Conservation (phyloP, 2,329 filamentous ascomycete genomes). For the Colletotrichum sp. region DNA sequence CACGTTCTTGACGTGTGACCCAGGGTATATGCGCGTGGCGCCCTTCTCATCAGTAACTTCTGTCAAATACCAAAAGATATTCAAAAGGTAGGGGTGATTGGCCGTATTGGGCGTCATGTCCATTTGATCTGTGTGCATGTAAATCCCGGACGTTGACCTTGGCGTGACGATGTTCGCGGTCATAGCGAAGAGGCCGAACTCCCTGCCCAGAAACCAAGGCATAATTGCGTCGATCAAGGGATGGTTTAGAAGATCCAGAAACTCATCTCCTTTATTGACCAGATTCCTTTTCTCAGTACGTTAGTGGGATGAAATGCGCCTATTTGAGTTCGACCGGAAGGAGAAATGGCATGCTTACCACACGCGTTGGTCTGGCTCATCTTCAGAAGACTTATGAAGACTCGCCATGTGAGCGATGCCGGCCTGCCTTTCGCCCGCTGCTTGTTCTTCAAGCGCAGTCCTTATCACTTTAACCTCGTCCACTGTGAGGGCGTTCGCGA, state of each 20-base stretch:
- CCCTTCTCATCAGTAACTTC: background rate
- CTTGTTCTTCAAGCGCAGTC: background rate
- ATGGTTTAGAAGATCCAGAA: background rate
- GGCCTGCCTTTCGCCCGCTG: background rate
- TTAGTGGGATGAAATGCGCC: background rate
- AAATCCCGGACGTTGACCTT: background rate
- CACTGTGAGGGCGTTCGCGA: background rate
- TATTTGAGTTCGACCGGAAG: background rate
- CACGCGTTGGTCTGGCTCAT: background rate
- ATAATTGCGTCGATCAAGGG: background rate
- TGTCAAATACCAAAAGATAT: background rate
- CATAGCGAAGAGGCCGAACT: background rate
- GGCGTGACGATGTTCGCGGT: background rate
- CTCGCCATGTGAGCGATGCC: background rate
- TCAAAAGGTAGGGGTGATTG: background rate
- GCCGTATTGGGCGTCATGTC: background rate
- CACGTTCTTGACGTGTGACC: background rate
- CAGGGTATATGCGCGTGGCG: slow-evolving; percentile 1
- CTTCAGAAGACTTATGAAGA: background rate
- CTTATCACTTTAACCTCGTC: background rate
- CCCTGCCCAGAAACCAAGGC: background rate
- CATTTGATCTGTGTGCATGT: slow-evolving; percentile 1
- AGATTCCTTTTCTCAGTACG: background rate
- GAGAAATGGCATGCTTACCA: background rate
- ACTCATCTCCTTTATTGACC: background rate